Evolutionary conservation across 345 rosid genomes (phyloP).

Genomic region (Euclidium syriacum): DNA sequence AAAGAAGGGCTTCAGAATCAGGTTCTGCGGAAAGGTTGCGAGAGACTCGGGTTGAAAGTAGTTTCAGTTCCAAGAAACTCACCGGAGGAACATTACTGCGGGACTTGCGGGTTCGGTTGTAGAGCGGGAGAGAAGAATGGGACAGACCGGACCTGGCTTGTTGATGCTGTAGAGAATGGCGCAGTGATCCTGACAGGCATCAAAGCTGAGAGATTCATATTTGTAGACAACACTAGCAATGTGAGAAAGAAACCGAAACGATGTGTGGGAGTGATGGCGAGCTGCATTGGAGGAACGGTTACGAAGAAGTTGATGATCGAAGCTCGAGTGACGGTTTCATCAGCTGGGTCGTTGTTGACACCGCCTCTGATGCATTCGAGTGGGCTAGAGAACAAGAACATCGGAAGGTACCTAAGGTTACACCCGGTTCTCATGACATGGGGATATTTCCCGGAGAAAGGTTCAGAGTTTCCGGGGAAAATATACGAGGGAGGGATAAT

Average conservation of each 20-base stretch:
- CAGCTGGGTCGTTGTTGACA: constrained; percentile 60
- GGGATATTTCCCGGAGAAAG: constrained; percentile 62
- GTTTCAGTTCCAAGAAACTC: constrained; percentile 42
- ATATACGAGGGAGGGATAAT: constrained; percentile 62
- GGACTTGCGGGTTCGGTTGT: constrained; percentile 52
- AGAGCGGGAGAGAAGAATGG: constrained; percentile 49
- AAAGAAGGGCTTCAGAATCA: constrained; percentile 51
- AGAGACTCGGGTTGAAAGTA: constrained; percentile 44
- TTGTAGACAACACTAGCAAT: constrained; percentile 20
- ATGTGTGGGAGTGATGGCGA: constrained; percentile 56
- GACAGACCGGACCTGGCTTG: constrained; percentile 49
- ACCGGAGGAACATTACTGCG: constrained; percentile 48
- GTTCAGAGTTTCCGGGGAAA: constrained; percentile 34
- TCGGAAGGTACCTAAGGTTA: constrained; percentile 58
- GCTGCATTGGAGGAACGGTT: constrained; percentile 28
- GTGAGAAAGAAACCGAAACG: constrained; percentile 35
- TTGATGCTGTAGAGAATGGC: constrained; percentile 45
- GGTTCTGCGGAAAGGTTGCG: constrained; percentile 53
- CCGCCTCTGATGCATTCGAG: constrained; percentile 62
- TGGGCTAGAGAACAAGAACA: constrained; percentile 49
- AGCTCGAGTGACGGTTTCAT: constrained; percentile 56
- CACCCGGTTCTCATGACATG: constrained; percentile 59
- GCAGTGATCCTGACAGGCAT: constrained; percentile 50
- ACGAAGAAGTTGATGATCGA: constrained; percentile 47
- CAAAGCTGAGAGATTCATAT: constrained; percentile 44